Conservation (phyloP, 257 asterid species). For the Phtheirospermum japonicum region DNA sequence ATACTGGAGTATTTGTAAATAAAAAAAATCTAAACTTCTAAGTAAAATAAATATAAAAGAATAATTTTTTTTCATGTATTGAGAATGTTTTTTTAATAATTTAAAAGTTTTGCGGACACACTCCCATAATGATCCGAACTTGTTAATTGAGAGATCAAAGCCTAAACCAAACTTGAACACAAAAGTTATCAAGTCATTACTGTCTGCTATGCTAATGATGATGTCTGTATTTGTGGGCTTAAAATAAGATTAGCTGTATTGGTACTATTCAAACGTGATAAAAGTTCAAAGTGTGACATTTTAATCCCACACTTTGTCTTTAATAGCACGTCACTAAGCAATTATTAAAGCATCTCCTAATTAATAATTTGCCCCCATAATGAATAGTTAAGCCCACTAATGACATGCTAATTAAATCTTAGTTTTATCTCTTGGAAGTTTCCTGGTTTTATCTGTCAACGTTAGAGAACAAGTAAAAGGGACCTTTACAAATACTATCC, state of each 20-base stretch:
- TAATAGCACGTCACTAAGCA: conserved; percentile 32
- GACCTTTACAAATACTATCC: background rate
- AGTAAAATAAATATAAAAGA: too few relatives aligned
- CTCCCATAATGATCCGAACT: background rate
- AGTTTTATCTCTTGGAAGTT: background rate
- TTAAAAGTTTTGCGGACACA: too few relatives aligned
- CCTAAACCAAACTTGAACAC: background rate
- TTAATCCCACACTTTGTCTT: conserved; percentile 38
- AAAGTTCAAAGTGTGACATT: conserved; percentile 27
- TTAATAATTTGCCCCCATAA: conserved; percentile 32
- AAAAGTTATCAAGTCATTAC: conserved; percentile 11
- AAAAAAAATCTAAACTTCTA: too few relatives aligned
- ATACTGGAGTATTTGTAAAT: too few relatives aligned
- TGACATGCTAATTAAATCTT: conserved; percentile 24
- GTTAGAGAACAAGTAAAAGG: conserved; percentile 4
- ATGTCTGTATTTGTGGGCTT: conserved; percentile 19
- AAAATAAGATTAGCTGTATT: conserved; percentile 19
- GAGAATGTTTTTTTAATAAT: too few relatives aligned
- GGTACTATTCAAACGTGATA: conserved; percentile 19
- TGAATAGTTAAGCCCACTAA: conserved; percentile 35
- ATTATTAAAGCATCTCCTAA: conserved; percentile 41
- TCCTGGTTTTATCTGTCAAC: conserved; percentile 33
- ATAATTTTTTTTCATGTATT: background rate
- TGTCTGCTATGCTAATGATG: conserved; percentile 4
- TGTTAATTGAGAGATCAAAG: background rate